These are phyloP conservation scores for Colletotrichum trifolii DNA, from an alignment of 2,329 filamentous ascomycete genomes.

Conservation along the genomic window DNA sequence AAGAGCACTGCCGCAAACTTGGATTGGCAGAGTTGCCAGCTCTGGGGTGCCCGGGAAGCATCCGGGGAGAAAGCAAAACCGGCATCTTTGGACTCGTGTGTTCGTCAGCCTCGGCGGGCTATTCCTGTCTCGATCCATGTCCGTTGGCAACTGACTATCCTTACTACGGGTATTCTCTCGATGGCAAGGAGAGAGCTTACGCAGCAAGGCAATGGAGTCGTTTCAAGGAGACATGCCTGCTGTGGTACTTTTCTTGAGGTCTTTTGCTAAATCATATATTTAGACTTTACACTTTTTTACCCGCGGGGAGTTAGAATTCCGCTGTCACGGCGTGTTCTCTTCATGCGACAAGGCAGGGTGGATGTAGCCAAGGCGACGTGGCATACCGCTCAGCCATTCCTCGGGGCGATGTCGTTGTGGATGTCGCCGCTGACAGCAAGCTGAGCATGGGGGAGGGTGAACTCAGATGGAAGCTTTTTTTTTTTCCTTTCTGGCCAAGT, in stretches of 20 bases:
- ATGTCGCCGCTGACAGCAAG: no score
- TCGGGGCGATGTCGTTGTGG: no score
- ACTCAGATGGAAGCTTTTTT: slow-evolving; percentile 5
- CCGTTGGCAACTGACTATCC: not conserved
- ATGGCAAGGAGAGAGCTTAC: no score
- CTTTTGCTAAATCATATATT: not conserved
- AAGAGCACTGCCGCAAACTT: not conserved
- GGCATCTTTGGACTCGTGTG: slow-evolving; percentile 5
- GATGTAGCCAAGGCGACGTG: not conserved
- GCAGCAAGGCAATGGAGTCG: not conserved
- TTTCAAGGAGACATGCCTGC: slow-evolving; percentile 24
- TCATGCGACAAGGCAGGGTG: slow-evolving; percentile 28
- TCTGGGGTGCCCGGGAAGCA: not conserved
- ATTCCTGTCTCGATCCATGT: slow-evolving; percentile 10
- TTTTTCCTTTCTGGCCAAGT: not conserved
- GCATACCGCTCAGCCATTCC: no score
- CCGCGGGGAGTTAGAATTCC: slow-evolving; percentile 18
- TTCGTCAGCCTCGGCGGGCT: slow-evolving; percentile 1
- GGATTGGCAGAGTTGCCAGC: slow-evolving; percentile 4
- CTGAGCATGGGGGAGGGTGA: not conserved
- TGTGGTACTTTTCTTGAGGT: not conserved
- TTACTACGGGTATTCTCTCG: not conserved
- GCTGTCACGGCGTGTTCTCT: slow-evolving; percentile 31
- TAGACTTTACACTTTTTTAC: slow-evolving; percentile 18
- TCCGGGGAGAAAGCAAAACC: not conserved